Evolutionary conservation across 768 basidiomycete genomes (phyloP), one percentile per base, ranked within the genome.

Genomic region (Lactifluus subvellereus): DNA sequence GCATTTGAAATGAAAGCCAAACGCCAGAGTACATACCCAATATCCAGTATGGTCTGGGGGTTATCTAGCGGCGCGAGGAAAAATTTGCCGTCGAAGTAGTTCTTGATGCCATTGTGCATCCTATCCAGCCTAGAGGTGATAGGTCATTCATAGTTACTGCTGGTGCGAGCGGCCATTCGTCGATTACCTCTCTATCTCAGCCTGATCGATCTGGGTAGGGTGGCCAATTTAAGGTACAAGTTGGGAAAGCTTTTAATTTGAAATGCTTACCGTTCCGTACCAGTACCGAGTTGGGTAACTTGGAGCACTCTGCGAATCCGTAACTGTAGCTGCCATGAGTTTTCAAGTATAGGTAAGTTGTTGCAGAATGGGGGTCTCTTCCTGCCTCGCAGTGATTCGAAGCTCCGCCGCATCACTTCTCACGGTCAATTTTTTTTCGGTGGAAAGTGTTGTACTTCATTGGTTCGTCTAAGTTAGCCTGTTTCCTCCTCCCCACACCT

Each of bases 1-100:
- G 18, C 8, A 35, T 53, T 53, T 35, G 52, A 38, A 20, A 27
- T 27, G 27, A 27, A 27, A 27, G 27, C 27, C 27, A 27, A 53
- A 38, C 65, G 62, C 10, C 47, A 51, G n/a, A 58, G n/a, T 33
- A 33, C 20, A 30, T 59, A 71, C 71, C 71, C 71, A 45, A 71
- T 52, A 33, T 71, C 71, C 30, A 71, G 51, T 50, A 71, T 71
- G 8, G 57, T 65, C n/a, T 59, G 61, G 0, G 71, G 71, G n/a
- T 67, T 59, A 5, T 59, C 61, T 16, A 71, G 60, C 30, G 62
- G 62, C 5, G 60, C 67, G 10, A 65, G 59, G 22, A 62, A 57
- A 22, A 70, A 45, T 16, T 61, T 57, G 40, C 66, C 60, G 16
- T 62, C 60, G 35, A 69, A 38, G 51, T 65, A 71, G 6, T 37